Conservation (phyloP, 1,139 yeast species). For the Torulaspora pretoriensis region DNA sequence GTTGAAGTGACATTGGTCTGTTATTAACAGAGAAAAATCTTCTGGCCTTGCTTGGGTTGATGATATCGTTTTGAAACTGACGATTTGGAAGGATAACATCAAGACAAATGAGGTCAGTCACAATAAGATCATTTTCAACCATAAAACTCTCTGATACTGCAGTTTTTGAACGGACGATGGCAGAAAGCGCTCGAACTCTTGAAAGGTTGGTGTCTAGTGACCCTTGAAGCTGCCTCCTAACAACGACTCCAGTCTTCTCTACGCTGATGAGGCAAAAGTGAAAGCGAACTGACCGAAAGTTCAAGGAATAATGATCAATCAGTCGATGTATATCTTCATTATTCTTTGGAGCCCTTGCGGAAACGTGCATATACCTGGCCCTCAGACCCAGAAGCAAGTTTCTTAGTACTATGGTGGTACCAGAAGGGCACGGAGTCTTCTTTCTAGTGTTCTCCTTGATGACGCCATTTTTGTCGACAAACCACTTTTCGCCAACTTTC, state of each 20-base stretch:
- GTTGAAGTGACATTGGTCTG: slow-evolving; percentile 33
- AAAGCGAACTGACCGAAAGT: slow-evolving; percentile 37
- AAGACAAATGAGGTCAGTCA: slow-evolving; percentile 15
- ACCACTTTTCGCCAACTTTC: slow-evolving; percentile 39
- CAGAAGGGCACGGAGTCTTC: slow-evolving; percentile 32
- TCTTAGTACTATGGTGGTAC: slow-evolving; percentile 39
- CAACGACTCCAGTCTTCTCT: slow-evolving; percentile 20
- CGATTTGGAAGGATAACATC: slow-evolving; percentile 35
- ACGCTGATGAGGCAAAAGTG: slow-evolving; percentile 22
- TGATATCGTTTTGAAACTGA: slow-evolving; percentile 31
- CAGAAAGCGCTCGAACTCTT: slow-evolving; percentile 20
- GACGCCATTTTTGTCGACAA: slow-evolving; percentile 34
- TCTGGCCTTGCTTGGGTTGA: slow-evolving; percentile 21
- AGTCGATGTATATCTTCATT: slow-evolving; percentile 31
- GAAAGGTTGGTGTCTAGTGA: slow-evolving; percentile 24
- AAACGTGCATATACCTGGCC: slow-evolving; percentile 38
- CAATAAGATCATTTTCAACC: slow-evolving; percentile 12
- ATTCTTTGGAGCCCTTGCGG: slow-evolving; percentile 29
- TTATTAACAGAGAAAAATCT: slow-evolving; percentile 38
- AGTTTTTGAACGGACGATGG: slow-evolving; percentile 21
- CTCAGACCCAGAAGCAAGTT: slow-evolving; percentile 38
- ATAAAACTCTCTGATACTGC: slow-evolving; percentile 21
- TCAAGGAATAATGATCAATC: slow-evolving; percentile 37
- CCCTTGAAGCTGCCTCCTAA: slow-evolving; percentile 20
- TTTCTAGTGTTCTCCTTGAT: slow-evolving; percentile 20